Percentiles rank a stretch among this genome's conserved stretches.
Conservation (phyloP, 148 eudicot genomes). For the Rhododendron simsii region DNA sequence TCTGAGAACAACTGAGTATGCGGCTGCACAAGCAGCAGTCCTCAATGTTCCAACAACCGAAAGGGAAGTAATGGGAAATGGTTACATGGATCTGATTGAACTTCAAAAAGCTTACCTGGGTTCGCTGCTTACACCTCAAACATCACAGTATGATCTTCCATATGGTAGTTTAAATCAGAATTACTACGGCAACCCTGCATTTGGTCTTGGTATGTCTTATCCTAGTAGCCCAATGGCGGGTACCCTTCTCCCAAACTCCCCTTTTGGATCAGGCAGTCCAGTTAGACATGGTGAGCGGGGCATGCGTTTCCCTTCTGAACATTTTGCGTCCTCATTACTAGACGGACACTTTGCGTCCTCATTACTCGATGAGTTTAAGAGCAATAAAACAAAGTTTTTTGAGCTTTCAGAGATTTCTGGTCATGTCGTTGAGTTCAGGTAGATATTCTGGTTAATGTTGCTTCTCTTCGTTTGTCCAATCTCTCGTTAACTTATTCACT, state of each 20-base stretch:
- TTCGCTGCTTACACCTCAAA: constrained; percentile 57
- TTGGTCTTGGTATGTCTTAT: constrained; percentile 60
- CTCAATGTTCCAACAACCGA: constrained; percentile 53
- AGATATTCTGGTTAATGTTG: constrained; percentile 5
- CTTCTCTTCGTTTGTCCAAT: not conserved
- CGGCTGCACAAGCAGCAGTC: constrained; percentile 23
- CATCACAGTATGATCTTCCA: constrained; percentile 59
- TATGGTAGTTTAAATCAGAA: constrained; percentile 55
- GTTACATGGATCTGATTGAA: constrained; percentile 58
- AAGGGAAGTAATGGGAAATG: constrained; percentile 38
- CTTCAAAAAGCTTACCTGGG: constrained; percentile 79
- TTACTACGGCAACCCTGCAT: constrained; percentile 55
- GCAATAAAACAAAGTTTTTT: constrained; percentile 70
- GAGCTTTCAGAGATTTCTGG: constrained; percentile 81
- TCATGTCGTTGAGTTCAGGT: constrained; percentile 86
- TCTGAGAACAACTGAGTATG: constrained; percentile 55
- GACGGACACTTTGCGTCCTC: constrained; percentile 62
- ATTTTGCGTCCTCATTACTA: constrained; percentile 10
- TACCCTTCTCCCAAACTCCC: constrained; percentile 62
- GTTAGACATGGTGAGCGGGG: constrained; percentile 59
- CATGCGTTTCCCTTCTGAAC: constrained; percentile 51
- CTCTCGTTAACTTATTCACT: not conserved
- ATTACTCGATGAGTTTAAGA: constrained; percentile 77
- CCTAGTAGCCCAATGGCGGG: constrained; percentile 55
- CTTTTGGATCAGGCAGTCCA: constrained; percentile 62